phyloP scores from a whole-genome alignment of 495 filamentous ascomycete genomes.

The Lophiotrema nucula region DNA sequence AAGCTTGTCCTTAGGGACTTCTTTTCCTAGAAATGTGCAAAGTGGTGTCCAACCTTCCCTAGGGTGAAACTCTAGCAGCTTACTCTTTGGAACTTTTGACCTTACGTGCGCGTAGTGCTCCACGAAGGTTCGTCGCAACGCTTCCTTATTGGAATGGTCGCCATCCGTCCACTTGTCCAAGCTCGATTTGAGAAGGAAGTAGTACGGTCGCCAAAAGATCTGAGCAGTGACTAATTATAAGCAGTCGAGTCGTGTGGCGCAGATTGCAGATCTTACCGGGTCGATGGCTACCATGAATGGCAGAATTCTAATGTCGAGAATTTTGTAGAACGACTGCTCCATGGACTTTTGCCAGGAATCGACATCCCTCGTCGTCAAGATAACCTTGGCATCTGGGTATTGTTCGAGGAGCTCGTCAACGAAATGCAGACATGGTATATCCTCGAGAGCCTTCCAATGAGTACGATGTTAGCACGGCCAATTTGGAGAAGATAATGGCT shows the following conservation, averaged over 20 bases:
- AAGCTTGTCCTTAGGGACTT: not conserved
- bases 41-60: constrained; percentile 16
- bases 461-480: not conserved
- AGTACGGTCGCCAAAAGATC: constrained; percentile 8
- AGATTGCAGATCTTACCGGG: not conserved
- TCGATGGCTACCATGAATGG: constrained; percentile 7
- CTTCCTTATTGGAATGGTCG: not conserved
- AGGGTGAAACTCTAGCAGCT: constrained; percentile 2
- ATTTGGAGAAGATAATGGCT: not conserved
- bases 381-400: constrained; percentile 13
- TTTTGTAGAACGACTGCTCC: constrained; percentile 2
- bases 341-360: constrained; percentile 9
- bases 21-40: constrained; percentile 10
- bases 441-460: constrained; percentile 4
- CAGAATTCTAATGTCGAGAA: not conserved
- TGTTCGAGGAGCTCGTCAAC: constrained; percentile 7
- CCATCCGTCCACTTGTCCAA: constrained; percentile 7
- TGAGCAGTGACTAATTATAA: not conserved
- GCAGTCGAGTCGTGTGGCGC: not conserved
- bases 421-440: constrained; percentile 13
- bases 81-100: not conserved
- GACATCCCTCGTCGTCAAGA: constrained; percentile 12
- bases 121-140: constrained; percentile 2
- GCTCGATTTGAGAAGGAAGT: not conserved
- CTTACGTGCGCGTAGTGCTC: constrained; percentile 9